Evolutionary conservation across 2,329 filamentous ascomycete species (phyloP).

Genomic region (Beauveria sp.): DNA sequence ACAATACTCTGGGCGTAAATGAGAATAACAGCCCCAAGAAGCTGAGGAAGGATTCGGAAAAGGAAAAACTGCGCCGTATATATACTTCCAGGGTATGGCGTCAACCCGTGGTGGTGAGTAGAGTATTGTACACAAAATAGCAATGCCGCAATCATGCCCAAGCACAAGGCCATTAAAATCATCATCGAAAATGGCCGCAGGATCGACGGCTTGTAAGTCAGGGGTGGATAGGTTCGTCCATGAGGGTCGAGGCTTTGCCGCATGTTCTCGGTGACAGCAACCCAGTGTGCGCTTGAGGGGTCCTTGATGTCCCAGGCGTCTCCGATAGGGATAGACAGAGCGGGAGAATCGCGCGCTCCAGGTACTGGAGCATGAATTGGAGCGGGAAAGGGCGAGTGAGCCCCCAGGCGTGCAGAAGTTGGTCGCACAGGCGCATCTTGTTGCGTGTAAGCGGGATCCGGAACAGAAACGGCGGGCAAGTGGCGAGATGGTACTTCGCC

Average conservation of each 20-base stretch:
- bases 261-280: slow-evolving; percentile 27
- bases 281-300: slow-evolving; percentile 20
- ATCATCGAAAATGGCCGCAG: slow-evolving; percentile 60
- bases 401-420: not conserved
- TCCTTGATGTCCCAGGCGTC: not conserved
- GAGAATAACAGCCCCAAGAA: slow-evolving; percentile 63
- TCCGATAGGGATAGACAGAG: slow-evolving; percentile 1
- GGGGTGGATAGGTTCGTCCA: slow-evolving; percentile 34
- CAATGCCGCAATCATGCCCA: slow-evolving; percentile 65
- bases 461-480: slow-evolving; percentile 15
- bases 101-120: slow-evolving; percentile 53
- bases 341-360: not conserved
- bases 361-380: not conserved
- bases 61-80: slow-evolving; percentile 74
- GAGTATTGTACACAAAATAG: slow-evolving; percentile 68
- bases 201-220: slow-evolving; percentile 65
- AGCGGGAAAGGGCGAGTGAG: not conserved
- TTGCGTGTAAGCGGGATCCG: slow-evolving; percentile 22
- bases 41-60: slow-evolving; percentile 76
- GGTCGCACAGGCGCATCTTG: slow-evolving; percentile 6
- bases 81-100: slow-evolving; percentile 56
- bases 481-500: slow-evolving; percentile 6
- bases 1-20: slow-evolving; percentile 73
- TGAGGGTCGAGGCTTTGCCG: slow-evolving; percentile 30
- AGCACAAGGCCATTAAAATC: slow-evolving; percentile 51